Evolutionary conservation across 2,329 filamentous ascomycete genomes (phyloP).

Genomic region (Penicillium sp.): DNA sequence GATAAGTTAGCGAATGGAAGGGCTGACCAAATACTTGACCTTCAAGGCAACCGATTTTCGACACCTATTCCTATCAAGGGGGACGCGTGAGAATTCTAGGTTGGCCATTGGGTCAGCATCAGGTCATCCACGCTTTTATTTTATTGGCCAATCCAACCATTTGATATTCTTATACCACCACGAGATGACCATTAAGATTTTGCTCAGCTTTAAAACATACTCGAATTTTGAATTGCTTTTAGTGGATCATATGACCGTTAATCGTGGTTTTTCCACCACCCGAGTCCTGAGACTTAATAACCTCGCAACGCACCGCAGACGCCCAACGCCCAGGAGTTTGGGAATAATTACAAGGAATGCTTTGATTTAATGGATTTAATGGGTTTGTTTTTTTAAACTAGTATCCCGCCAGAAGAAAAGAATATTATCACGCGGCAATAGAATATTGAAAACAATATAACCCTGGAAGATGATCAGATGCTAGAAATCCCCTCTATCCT

Average conservation of each 20-base stretch:
- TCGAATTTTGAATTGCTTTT: background rate
- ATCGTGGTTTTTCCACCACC: background rate
- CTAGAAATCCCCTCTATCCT: background rate
- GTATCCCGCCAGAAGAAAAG: too few relatives aligned
- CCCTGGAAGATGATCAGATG: background rate
- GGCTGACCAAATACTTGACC: background rate
- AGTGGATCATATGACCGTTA: background rate
- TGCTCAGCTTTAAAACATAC: background rate
- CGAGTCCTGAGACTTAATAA: conserved; percentile 2
- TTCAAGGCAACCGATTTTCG: background rate
- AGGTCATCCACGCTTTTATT: background rate
- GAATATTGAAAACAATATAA: background rate
- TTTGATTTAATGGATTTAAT: background rate
- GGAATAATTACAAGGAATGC: background rate
- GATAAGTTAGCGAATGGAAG: background rate
- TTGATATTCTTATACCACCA: background rate
- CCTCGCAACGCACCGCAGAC: background rate
- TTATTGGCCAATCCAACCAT: background rate
- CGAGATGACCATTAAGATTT: background rate
- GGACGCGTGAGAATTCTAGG: background rate
- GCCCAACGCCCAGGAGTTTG: background rate
- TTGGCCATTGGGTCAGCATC: background rate
- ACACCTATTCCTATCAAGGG: background rate
- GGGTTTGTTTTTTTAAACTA: too few relatives aligned
- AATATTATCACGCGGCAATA: background rate